Evolutionary conservation across 805 yeast species (phyloP).

Genomic region (Diddensiella transvaalensis): DNA sequence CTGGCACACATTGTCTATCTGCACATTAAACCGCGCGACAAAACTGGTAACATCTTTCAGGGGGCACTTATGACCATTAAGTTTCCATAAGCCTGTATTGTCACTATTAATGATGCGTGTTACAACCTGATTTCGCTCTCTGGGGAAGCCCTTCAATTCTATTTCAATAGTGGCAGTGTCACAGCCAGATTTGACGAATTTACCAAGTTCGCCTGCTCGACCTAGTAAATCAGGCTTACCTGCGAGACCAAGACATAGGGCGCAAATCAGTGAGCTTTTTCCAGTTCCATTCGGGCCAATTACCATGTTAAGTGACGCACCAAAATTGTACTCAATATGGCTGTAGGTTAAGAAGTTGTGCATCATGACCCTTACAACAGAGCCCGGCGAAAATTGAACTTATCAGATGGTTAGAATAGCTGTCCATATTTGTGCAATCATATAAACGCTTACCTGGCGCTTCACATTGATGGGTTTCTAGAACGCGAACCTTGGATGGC

Average conservation of each 20-base stretch:
- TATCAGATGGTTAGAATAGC: neutral
- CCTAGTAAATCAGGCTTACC: slow-evolving; percentile 64
- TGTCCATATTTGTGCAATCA: no score
- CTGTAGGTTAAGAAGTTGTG: slow-evolving; percentile 63
- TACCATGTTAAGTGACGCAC: slow-evolving; percentile 84
- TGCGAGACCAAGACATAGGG: slow-evolving; percentile 82
- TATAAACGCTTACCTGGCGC: no score
- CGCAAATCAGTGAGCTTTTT: slow-evolving; percentile 88
- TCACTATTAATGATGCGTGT: slow-evolving; percentile 36
- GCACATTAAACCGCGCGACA: slow-evolving; percentile 60
- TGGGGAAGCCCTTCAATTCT: slow-evolving; percentile 41
- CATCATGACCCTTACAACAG: slow-evolving; percentile 49
- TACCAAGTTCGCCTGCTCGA: slow-evolving; percentile 54
- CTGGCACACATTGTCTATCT: slow-evolving; percentile 87
- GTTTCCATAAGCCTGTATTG: slow-evolving; percentile 27
- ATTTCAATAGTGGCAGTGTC: slow-evolving; percentile 46
- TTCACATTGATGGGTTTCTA: no score
- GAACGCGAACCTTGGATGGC: neutral
- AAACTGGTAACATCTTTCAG: slow-evolving; percentile 40
- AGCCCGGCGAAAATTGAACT: slow-evolving; percentile 45
- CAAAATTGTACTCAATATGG: slow-evolving; percentile 62
- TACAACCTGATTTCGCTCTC: slow-evolving; percentile 31
- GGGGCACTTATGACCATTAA: slow-evolving; percentile 35
- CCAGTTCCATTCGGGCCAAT: slow-evolving; percentile 98
- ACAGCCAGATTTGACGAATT: slow-evolving; percentile 71